Base-by-base conservation (phyloP, 2,329 filamentous ascomycete species). In the Hyphodiscus sp. region DNA sequence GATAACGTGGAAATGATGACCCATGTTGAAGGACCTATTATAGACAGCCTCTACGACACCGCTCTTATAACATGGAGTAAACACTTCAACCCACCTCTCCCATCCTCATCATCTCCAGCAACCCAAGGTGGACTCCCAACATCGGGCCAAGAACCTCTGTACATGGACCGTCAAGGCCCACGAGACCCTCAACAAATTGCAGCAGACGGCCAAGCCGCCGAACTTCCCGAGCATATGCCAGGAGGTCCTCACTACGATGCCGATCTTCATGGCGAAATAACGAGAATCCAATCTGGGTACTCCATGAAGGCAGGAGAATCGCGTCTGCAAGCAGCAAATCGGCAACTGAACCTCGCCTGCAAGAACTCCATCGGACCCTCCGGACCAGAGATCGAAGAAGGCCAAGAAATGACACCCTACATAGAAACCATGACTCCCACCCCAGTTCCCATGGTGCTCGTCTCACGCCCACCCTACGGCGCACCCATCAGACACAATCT, bases 1-100 rank as follows among this genome's bases (percentile, higher is more conserved):
- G 85, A 88, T 61, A 92, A 92, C 59, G 56, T 91, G 52, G 88
- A 92, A 68, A 91, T 92, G 87, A 83, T 89, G 79, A 76, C 80
- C 2, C 86, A 89, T 52, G 66, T 90, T 0, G 86, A 91, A 69
- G 88, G 88, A 0, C 81, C 86, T 0, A 87, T 91, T 53, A 87
- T 91, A 0, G 85, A 91, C 61, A 81, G 82, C 1, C 69, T 91
- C 20, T 91, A 89, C 65, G 88, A 92, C 58, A 83, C 84, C 58
- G 85, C 85, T 0, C 67, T 91, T 41, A 76, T 91, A 8, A 86
- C 83, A 0, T 92, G 87, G 87, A 75, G 85, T 58, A 83, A 82
- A 55, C 69, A 71, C 1, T 65, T 89, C 0, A 70, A 82, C 0
- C 83, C 85, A 1, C 74, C 80, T 0, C 66, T 87, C 7, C 84